Evolutionary conservation across 176 grass and related monocot genomes (phyloP), one percentile per base, ranked within the genome.

Genomic region (Triticum urartu): DNA sequence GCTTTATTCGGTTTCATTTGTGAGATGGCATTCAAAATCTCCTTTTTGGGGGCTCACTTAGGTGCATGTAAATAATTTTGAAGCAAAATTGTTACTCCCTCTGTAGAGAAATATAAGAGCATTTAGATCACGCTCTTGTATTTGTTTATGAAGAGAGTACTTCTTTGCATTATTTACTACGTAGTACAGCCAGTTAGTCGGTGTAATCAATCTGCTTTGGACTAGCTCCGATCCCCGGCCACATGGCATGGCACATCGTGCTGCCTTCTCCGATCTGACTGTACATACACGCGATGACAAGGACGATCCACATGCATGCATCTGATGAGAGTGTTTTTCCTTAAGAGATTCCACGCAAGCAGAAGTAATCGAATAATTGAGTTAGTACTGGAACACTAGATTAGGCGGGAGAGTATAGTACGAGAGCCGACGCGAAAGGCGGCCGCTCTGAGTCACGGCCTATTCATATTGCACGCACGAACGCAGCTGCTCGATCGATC

Each of bases 371-470:
- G 3, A 47, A 74, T 75, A 50, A 50, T 15, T 14, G 60, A 4
- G 74, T 79, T 24, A 0, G 61, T 63, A 63, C 11, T 58, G 15
- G 2, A 13, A 14, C 14, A 66, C 26, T 1, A 21, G 54, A 28
- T 84, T 87, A 80, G 89, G 80, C 85, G 64, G 9, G 24, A 18
- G 42, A 6, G 5, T 17, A 45, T 18, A 81, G 12, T 22, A 34
- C 77, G 2, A 64, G 58, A 47, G 33, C 80, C 25, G 10, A 84
- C 81, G 35, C 60, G 63, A 75, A 91, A 84, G 75, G 75, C 40
- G 35, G 75, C 25, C 26, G 1, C 11, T 79, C 67, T 60, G 89
- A 87, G 56, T 87, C 84, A 90, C 58, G 58, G 74, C 66, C 75
- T 84, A 90, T 72, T 72, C 68, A 72, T 7, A 34, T 34, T 34